Evolutionary conservation across 2,329 filamentous ascomycete genomes (phyloP), one percentile per base, ranked within the genome.

Genomic region (Neofusicoccum kwambonambiense): DNA sequence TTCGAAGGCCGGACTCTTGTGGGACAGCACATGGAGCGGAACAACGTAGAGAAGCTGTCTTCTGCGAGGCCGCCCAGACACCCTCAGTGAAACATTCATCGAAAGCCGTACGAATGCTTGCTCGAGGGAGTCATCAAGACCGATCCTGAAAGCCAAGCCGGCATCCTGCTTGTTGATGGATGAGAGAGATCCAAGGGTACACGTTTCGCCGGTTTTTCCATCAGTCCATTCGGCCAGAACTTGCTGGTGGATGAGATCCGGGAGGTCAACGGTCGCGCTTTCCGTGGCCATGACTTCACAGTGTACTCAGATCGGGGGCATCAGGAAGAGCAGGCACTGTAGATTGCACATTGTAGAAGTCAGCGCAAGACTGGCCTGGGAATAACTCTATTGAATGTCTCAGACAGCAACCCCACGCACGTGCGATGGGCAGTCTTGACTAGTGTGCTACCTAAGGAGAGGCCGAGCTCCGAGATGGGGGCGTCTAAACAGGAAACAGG

Each of bases 191-290:
- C 62, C 62, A 27, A 64, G 62, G 13, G 37, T 54, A 7, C 35
- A 42, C 13, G 51, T 27, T 31, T 47, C 42, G 19, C 35, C 17
- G 11, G 34, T 37, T 11, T 61, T 42, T 4, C 27, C 6, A n/a
- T 64, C 62, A 15, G 22, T 22, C 62, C 62, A 64, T n/a, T 56
- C 50, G 11, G 62, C 62, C 17, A 64, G 44, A 4, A 64, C 62
- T 49, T 52, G 50, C 34, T 64, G 50, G 11, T 56, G 56, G 42
- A 64, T 15, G 8, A 44, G 41, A 22, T 57, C 54, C 13, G n/a
- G 6, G 4, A 64, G 27, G 42, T 57, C 62, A 45, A 56, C 17
- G 2, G 17, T 13, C 22, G n/a, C 51, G 35, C 62, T 52, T 6
- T 42, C 42, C 51, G 31, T 49, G 27, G 27, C 41, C 34, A 51